Evolutionary conservation across 2,329 filamentous ascomycete species (phyloP).

Genomic region (Aspergillus sp.): DNA sequence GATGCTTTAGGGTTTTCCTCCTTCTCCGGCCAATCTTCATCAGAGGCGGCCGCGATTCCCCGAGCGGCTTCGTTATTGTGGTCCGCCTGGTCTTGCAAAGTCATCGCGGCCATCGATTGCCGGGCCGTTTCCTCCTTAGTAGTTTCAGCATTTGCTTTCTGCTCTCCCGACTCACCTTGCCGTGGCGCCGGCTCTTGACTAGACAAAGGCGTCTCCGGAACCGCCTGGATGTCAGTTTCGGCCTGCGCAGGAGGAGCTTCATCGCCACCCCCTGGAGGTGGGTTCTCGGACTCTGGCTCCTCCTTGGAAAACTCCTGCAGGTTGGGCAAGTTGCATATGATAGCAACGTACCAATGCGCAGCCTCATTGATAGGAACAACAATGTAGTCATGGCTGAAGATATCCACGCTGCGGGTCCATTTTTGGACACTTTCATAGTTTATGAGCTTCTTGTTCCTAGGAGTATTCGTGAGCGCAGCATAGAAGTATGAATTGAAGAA

Average conservation of each 20-base stretch:
- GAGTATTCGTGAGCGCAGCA: constrained; percentile 58
- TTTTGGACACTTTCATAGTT: constrained; percentile 78
- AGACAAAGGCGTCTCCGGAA: constrained; percentile 21
- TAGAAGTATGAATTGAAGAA: constrained; percentile 95
- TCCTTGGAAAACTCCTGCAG: constrained; percentile 35
- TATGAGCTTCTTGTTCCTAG: constrained; percentile 49
- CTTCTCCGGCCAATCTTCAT: constrained; percentile 24
- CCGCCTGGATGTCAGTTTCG: constrained; percentile 17
- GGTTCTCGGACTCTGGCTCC: constrained; percentile 2
- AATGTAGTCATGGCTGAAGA: constrained; percentile 81
- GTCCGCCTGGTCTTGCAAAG: constrained; percentile 15
- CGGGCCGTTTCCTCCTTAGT: constrained; percentile 18
- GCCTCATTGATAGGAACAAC: constrained; percentile 86
- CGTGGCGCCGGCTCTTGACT: neutral
- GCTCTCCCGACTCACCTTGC: neutral
- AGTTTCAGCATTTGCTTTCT: constrained; percentile 1
- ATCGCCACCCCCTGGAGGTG: constrained; percentile 3
- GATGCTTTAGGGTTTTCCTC: constrained; percentile 17
- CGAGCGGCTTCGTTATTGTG: neutral
- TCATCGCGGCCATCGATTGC: constrained; percentile 23
- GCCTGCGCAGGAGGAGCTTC: constrained; percentile 5
- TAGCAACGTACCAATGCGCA: constrained; percentile 86
- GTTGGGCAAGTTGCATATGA: constrained; percentile 79
- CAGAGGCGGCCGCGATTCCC: constrained; percentile 4
- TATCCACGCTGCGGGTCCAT: constrained; percentile 79